Conservation (phyloP, 495 filamentous ascomycete species). For the Penicillium mononematosum region DNA sequence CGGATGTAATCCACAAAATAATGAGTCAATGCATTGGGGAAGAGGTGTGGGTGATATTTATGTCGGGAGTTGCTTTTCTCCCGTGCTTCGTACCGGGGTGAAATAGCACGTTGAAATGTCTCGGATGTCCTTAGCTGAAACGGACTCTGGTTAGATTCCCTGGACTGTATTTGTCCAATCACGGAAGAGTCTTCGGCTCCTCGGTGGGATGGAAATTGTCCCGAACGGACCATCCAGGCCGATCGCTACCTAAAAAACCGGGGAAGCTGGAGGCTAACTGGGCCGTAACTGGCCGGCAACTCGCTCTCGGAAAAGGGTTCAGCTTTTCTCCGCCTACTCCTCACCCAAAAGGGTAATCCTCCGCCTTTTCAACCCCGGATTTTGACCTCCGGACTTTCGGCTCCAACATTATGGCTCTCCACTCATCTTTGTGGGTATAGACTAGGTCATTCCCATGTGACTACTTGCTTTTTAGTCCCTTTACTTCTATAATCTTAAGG, state of each 20-base stretch:
- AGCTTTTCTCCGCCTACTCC: slow-evolving; percentile 14
- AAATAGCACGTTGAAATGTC: background rate
- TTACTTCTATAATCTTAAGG: background rate
- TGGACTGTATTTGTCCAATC: background rate
- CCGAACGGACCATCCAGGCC: background rate
- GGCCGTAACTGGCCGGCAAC: background rate
- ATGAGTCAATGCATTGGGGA: background rate
- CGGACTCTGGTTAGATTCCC: background rate
- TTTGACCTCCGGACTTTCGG: background rate
- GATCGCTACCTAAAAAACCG: background rate
- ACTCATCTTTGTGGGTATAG: too few relatives aligned
- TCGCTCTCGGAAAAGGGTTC: background rate
- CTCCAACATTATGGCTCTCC: too few relatives aligned
- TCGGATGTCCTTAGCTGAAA: slow-evolving; percentile 18
- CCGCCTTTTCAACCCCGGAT: background rate
- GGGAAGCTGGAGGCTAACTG: background rate
- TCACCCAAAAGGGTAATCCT: slow-evolving; percentile 5
- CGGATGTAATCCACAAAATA: background rate
- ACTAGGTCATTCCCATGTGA: too few relatives aligned
- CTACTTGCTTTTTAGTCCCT: background rate
- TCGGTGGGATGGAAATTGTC: background rate
- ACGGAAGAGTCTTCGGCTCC: background rate
- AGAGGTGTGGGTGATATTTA: background rate
- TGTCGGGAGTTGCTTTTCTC: background rate
- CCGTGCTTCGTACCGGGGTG: background rate